Base-by-base conservation (phyloP, 495 filamentous ascomycete species). In the Penicillium herquei region DNA sequence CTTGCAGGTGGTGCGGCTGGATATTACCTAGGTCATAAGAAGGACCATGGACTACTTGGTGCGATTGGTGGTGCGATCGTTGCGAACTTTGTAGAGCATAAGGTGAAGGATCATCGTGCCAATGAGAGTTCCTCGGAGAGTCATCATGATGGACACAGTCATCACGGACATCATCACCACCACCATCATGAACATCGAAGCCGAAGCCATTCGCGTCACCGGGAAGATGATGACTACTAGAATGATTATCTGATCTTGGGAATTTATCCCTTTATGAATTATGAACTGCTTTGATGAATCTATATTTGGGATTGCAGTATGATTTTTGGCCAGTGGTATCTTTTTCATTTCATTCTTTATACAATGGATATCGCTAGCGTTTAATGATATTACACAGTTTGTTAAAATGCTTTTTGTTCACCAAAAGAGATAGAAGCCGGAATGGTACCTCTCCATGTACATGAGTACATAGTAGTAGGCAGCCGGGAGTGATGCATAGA, bases 21-120 rank as follows among this genome's bases (percentile, higher is more conserved):
- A 9, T 74, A 75, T 34, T 78, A 70, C 51, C 56, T 75, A 0
- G 79, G 78, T 1, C 71, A 76, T 39, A 77, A 80, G 62, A 70
- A 68, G 31, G 65, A 71, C 3, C 79, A 82, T 59, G 77, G 75
- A 0, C 51, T 82, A 2, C 52, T 82, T 18, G 79, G 79, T 18
- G 72, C 79, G 14, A 59, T 81, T 32, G 76, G 75, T 7, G 79
- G 79, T 43, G 80, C 79, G 0, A 63, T 83, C 13, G 47, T 76
- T 4, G 79, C 79, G 2, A 81, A 75, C 49, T 68, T 77, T 8
- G 5, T 80, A 1, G 71, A 74, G 46, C 60, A 77, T 43, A 72
- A 75, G 42, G 49, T 75, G 33, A 75, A 77, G 54, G 66, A 73
- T 45, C 58, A 39, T 60, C 51, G 44, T 46, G 54, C 54, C 39